Evolutionary conservation across 1,139 yeast genomes (phyloP).

Genomic region (Blastobotrys petasosporus): DNA sequence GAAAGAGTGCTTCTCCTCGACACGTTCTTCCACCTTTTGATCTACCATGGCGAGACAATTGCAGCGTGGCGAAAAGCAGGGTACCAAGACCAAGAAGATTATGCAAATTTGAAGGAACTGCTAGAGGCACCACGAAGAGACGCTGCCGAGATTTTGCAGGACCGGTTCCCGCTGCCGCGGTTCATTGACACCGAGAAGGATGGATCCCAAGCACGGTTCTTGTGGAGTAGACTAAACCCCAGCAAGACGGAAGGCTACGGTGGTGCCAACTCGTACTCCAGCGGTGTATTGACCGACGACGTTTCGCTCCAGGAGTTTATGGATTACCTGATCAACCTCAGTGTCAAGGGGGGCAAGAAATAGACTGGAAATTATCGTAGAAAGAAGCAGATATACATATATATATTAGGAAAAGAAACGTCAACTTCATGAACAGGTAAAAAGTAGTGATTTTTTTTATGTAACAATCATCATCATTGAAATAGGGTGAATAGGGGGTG

Average conservation of each 20-base stretch:
- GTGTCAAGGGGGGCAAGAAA: conserved; percentile 20
- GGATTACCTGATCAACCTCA: conserved; percentile 40
- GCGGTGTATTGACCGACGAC: conserved; percentile 57
- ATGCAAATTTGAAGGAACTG: conserved; percentile 53
- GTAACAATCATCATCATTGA: too few species aligned
- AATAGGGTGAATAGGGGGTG: too few species aligned
- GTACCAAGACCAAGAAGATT: conserved; percentile 61
- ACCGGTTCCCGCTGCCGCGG: conserved; percentile 67
- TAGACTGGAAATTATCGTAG: neutral
- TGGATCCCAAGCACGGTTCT: conserved; percentile 72
- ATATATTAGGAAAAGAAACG: too few species aligned
- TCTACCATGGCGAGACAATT: conserved; percentile 61
- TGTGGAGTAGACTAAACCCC: conserved; percentile 70
- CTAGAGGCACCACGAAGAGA: conserved; percentile 62
- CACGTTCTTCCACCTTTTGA: conserved; percentile 67
- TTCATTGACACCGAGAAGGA: conserved; percentile 72
- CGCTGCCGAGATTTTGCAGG: conserved; percentile 60
- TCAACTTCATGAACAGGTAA: too few species aligned
- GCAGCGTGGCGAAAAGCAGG: conserved; percentile 68
- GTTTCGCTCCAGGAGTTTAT: conserved; percentile 62
- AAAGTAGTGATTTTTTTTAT: too few species aligned
- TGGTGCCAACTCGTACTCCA: conserved; percentile 26
- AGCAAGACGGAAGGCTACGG: conserved; percentile 40
- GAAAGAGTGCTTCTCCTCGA: conserved; percentile 58
- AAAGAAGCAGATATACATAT: too few species aligned